These are phyloP conservation scores for Hanseniaspora occidentalis DNA, from an alignment of 805 yeast species.

Conservation along the genomic window DNA sequence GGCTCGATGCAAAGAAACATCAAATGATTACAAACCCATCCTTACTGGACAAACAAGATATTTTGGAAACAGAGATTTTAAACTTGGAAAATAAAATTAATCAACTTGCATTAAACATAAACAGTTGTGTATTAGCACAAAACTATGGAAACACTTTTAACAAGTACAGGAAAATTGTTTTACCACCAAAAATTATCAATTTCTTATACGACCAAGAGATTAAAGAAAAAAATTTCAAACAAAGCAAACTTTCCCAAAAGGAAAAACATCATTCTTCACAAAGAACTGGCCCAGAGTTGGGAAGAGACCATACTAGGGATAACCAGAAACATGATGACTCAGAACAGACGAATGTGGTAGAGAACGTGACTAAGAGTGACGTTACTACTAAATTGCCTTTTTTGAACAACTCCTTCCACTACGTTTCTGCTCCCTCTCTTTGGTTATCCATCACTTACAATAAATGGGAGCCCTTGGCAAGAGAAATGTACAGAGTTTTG, in stretches of 20 bases:
- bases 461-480: conserved; percentile 18
- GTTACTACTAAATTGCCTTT: conserved; percentile 18
- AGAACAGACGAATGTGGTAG: background rate
- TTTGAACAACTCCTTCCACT: conserved; percentile 15
- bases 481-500: conserved; percentile 18
- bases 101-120: conserved; percentile 7
- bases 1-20: too few species aligned
- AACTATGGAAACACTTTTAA: conserved; percentile 13
- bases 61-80: background rate
- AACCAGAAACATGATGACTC: background rate
- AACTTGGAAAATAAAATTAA: background rate
- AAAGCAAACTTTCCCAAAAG: conserved; percentile 1
- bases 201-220: conserved; percentile 5
- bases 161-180: conserved; percentile 15
- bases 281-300: too few species aligned
- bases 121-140: conserved; percentile 18
- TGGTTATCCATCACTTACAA: conserved; percentile 16
- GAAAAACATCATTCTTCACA: too few species aligned
- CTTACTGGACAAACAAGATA: too few species aligned
- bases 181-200: conserved; percentile 16
- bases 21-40: too few species aligned
- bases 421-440: conserved; percentile 18
- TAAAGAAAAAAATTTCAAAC: background rate
- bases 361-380: background rate
- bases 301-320: too few species aligned